Percentiles rank a stretch among this genome's conserved stretches.
These are phyloP conservation scores for Arctium minus DNA, from an alignment of 129 eudicot genomes.

Conservation along the genomic window DNA sequence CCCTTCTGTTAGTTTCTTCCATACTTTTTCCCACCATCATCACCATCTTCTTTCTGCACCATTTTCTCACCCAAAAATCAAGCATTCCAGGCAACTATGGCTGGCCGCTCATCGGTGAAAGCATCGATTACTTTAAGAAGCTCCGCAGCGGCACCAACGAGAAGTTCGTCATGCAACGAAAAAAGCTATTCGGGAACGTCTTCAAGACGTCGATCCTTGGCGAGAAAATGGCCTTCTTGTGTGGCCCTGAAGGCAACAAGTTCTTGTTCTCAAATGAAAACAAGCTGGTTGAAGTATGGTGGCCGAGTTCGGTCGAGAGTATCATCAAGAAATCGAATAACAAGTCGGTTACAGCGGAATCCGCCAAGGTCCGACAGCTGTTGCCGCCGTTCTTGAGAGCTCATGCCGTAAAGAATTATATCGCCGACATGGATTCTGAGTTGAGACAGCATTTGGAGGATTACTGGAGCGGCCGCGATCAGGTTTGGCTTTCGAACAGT, in stretches of 20 bases:
- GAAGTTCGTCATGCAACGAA: constrained; percentile 34
- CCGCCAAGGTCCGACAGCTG: constrained; percentile 36
- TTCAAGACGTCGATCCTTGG: constrained; percentile 42
- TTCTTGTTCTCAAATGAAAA: constrained; percentile 45
- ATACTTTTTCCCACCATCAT: constrained; percentile 17
- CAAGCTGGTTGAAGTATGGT: constrained; percentile 48
- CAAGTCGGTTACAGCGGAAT: constrained; percentile 30
- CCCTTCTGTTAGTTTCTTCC: constrained; percentile 29
- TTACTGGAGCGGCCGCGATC: constrained; percentile 33
- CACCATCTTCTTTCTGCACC: constrained; percentile 14
- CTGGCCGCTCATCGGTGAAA: constrained; percentile 37
- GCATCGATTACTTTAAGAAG: constrained; percentile 36
- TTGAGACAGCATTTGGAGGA: constrained; percentile 36
- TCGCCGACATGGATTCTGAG: constrained; percentile 39
- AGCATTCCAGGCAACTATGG: constrained; percentile 31
- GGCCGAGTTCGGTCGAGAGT: constrained; percentile 43
- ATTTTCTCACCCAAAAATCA: constrained; percentile 24
- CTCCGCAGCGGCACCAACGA: constrained; percentile 38
- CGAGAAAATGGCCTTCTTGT: constrained; percentile 36
- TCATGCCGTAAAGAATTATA: constrained; percentile 38
- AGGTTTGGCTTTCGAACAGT: not conserved
- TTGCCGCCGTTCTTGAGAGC: constrained; percentile 46
- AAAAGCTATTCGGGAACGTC: constrained; percentile 24
- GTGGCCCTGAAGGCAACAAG: constrained; percentile 49
- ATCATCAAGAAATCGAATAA: constrained; percentile 34